Base-by-base conservation (phyloP, 129 eudicot genomes). In the Centrapalus pauciflorus region DNA sequence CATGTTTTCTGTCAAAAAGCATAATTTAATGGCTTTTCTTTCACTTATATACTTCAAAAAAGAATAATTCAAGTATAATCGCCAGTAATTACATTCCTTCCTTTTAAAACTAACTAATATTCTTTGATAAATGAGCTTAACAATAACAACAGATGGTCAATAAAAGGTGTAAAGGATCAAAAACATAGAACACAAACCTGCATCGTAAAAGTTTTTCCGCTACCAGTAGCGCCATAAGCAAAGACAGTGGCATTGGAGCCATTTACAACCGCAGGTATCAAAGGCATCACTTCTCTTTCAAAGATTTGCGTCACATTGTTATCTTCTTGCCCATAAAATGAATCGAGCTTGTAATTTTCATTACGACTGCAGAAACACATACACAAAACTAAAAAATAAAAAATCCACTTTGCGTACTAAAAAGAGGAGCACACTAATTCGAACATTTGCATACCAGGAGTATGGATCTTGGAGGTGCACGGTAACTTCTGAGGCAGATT, bases 181-280 rank as follows among this genome's bases (percentile, higher is more conserved):
- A 55, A 3, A 17, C 14, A 20, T n/a, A 7, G 25, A 49, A 52
- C 3, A 30, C 5, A 57, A 25, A 93, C 99, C 99, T 94, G 97
- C 97, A 94, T 89, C 1, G 95, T 89, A 72, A 82, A 94, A 17
- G 97, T 94, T 35, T 94, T 94, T 6, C 99, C 99, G 49, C 99
- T 94, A 17, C 95, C 97, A 33, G 97, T 86, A 76, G 99, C 99
- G 34, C 99, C 99, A 72, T 86, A 94, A 45, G 97, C 95, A 60
- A 94, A 94, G 10, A 94, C 83, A 7, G 99, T 94, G 1, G 90
- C 87, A 69, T 89, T 94, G 46, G 46, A 86, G 13, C 99, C 99
- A 21, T 79, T 65, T 54, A 86, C 66, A 0, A 93, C 62, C 9
- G 77, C 88, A 8, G 90, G 88, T 67, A 94, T 81, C 85, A 94